Conservation (phyloP, 306 rosid species). For the Dalbergia oliveri region DNA sequence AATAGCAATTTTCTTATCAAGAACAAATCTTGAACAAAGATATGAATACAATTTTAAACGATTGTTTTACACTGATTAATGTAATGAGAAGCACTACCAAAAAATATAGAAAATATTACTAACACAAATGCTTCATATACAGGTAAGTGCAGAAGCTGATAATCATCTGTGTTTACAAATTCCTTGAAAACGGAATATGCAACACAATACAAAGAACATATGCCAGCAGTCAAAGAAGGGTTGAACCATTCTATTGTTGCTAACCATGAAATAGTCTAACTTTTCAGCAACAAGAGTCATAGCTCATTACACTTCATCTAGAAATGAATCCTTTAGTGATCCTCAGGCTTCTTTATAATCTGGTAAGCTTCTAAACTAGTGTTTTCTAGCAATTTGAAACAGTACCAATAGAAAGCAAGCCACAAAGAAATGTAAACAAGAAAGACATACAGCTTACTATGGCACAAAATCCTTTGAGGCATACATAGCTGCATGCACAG, state of each 20-base stretch:
- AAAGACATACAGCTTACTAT: neutral
- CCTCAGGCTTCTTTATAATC: constrained; percentile 94
- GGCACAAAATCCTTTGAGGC: neutral
- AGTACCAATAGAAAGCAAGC: neutral
- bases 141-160: constrained; percentile 16
- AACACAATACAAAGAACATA: constrained; percentile 26
- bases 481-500: neutral
- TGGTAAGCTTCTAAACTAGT: constrained; percentile 94
- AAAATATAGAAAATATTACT: neutral
- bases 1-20: constrained; percentile 97
- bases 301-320: constrained; percentile 83
- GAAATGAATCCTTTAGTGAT: constrained; percentile 82
- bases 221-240: neutral
- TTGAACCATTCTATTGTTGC: constrained; percentile 1
- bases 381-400: constrained; percentile 81
- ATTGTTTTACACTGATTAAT: neutral
- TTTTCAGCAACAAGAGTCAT: neutral
- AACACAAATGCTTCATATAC: neutral
- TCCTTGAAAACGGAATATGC: constrained; percentile 1
- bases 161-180: neutral
- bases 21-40: constrained; percentile 76
- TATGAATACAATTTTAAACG: constrained; percentile 32
- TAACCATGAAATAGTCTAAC: neutral
- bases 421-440: constrained; percentile 8
- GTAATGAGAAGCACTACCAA: too few relatives aligned